Base-by-base conservation (phyloP, 2,329 filamentous ascomycete genomes). In the Sclerotinia glacialis region DNA sequence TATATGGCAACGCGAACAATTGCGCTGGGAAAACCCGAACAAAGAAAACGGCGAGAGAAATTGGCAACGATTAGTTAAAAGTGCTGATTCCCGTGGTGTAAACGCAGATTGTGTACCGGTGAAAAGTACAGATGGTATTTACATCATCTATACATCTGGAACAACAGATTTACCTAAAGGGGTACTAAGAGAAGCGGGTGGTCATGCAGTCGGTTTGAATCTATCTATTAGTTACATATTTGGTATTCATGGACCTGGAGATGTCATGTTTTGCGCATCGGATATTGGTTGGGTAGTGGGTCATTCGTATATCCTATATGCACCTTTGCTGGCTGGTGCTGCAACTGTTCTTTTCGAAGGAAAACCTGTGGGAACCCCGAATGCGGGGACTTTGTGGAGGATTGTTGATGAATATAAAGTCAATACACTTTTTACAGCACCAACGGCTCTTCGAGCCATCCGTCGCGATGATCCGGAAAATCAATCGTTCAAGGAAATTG, bases 231-330 rank as follows among this genome's bases (percentile, higher is more conserved):
- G 87, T 74, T 93, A 94, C 72, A 79, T 96, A 5, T 96, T 96
- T 74, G 88, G 89, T 55, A 87, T 97, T 63, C 87, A 89, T 68
- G 92, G 92, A 0, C 91, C 92, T 0, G 91, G 92, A 0, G 92
- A 96, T 76, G 91, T 96, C 68, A 86, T 90, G 77, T 89, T 73
- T 55, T 71, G 71, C 21, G 89, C 90, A 1, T 92, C 89, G 18
- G 93, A 98, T 74, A 94, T 97, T 66, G 94, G 93, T 42, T 97
- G 93, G 94, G 92, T 93, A 0, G 91, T 95, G 0, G 91, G 91
- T 3, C 87, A 93, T 75, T 90, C 87, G 7, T 97, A 95, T 76
- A 97, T 97, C 69, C 81, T 97, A 16, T 97, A 97, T 75, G 93
- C 87, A 5, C 93, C 93, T 16, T 84, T 98, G 7, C 84, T 97